A percentile compares a stretch with the other conserved stretches of the same genome.
phyloP scores from a whole-genome alignment of 306 rosid species.

The Prunus mume region DNA sequence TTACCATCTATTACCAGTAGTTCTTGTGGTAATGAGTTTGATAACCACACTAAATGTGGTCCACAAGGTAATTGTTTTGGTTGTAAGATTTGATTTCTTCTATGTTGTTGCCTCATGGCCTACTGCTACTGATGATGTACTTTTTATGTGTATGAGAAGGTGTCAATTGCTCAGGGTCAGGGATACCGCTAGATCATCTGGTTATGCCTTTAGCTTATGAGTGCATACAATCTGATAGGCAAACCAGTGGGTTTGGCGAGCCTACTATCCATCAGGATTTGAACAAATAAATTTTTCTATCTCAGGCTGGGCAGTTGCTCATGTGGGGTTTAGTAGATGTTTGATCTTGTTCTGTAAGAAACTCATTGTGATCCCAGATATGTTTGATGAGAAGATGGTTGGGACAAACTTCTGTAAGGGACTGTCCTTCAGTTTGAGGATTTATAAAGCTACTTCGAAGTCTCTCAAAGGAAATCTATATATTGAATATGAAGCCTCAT shows the following conservation, averaged over 20 bases:
- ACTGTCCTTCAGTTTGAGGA: slow-evolving; percentile 61
- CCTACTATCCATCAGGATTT: slow-evolving; percentile 33
- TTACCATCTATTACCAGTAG: slow-evolving; percentile 38
- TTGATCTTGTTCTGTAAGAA: slow-evolving; percentile 69
- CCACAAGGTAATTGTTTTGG: slow-evolving; percentile 58
- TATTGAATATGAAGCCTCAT: slow-evolving; percentile 65
- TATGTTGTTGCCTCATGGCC: background rate
- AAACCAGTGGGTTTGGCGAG: slow-evolving; percentile 47
- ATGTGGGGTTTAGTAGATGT: slow-evolving; percentile 55
- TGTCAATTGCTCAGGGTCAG: slow-evolving; percentile 65
- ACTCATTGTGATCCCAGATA: slow-evolving; percentile 52
- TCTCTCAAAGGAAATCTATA: slow-evolving; percentile 60
- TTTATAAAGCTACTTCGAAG: slow-evolving; percentile 70
- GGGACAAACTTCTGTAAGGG: slow-evolving; percentile 58
- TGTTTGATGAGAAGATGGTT: slow-evolving; percentile 57
- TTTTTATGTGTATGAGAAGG: slow-evolving; percentile 17
- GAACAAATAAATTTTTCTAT: slow-evolving; percentile 60
- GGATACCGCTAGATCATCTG: slow-evolving; percentile 65
- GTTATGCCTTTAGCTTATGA: slow-evolving; percentile 69
- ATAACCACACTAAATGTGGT: slow-evolving; percentile 49
- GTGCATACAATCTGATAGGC: slow-evolving; percentile 57
- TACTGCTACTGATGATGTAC: background rate
- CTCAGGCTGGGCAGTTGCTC: slow-evolving; percentile 61
- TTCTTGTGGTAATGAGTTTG: slow-evolving; percentile 41
- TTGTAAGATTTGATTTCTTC: background rate